phyloP scores from a whole-genome alignment of 1,284 basidiomycete species.

The Microbotryum intermedium region DNA sequence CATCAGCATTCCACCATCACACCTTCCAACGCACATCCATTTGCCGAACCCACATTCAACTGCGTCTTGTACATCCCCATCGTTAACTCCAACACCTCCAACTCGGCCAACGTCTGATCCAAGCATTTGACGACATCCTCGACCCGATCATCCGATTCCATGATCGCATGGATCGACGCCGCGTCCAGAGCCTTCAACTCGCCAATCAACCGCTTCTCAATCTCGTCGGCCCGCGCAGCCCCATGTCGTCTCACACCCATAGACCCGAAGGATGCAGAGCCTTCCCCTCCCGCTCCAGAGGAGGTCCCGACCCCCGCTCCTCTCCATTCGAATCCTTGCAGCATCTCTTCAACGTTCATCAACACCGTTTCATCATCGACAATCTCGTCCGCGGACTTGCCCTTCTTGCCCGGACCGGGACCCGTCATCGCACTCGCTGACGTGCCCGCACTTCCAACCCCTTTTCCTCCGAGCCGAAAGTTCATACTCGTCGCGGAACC shows the following conservation, averaged over 20 bases:
- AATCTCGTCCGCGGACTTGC: neutral
- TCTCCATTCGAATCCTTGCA: conserved; percentile 91
- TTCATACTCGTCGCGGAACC: too few relatives aligned
- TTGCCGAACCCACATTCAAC: conserved; percentile 61
- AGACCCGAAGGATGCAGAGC: conserved; percentile 44
- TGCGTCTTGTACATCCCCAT: conserved; percentile 89
- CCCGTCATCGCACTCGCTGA: too few relatives aligned
- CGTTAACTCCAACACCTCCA: conserved; percentile 41
- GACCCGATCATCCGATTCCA: conserved; percentile 80
- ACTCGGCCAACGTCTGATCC: conserved; percentile 35
- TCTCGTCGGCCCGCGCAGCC: conserved; percentile 71
- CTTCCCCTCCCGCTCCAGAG: conserved; percentile 38
- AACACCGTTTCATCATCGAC: conserved; percentile 64
- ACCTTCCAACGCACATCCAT: neutral
- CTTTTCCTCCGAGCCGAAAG: too few relatives aligned
- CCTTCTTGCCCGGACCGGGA: too few relatives aligned
- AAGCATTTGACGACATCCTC: conserved; percentile 68
- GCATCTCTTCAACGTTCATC: conserved; percentile 91
- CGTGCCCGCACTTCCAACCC: too few relatives aligned
- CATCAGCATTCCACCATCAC: neutral
- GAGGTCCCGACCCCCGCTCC: conserved; percentile 45
- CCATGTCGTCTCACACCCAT: conserved; percentile 35
- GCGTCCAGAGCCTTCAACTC: conserved; percentile 85
- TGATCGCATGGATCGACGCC: conserved; percentile 93
- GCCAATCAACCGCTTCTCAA: conserved; percentile 73